Evolutionary conservation across 306 rosid species (phyloP).

Genomic region (Oxytropis ochrocephala): DNA sequence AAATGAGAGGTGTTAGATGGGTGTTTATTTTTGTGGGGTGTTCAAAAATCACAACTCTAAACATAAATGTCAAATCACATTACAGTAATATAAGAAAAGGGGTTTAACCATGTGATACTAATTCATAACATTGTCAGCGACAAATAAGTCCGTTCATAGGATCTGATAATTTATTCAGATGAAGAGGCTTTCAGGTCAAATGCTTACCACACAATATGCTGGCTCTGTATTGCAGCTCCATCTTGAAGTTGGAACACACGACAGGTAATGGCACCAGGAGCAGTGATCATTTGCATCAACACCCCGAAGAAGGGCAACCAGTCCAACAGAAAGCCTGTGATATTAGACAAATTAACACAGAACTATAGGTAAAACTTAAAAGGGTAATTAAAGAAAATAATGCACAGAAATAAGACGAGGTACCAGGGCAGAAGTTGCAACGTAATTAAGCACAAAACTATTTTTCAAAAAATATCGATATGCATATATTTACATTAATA

Average conservation of each 20-base stretch:
- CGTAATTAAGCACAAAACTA: not conserved
- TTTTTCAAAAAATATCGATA: not conserved
- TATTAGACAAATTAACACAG: conserved; percentile 1
- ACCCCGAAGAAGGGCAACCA: conserved; percentile 61
- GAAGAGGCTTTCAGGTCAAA: conserved; percentile 4
- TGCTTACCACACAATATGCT: conserved; percentile 63
- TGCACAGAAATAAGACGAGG: not conserved
- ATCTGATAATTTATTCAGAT: conserved; percentile 11
- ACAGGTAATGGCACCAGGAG: conserved; percentile 96
- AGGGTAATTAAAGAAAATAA: not conserved
- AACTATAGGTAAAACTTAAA: not conserved
- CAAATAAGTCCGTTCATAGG: not conserved
- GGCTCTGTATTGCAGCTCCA: conserved; percentile 86
- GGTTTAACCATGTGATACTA: not conserved
- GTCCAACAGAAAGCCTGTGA: conserved; percentile 68
- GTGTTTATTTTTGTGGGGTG: too few species aligned
- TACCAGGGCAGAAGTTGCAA: not conserved
- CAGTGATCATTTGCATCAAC: conserved; percentile 87
- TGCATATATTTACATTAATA: not conserved
- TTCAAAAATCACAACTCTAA: too few species aligned
- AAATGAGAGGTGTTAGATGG: too few species aligned
- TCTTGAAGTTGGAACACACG: conserved; percentile 91
- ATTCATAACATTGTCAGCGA: not conserved
- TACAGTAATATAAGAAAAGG: not conserved
- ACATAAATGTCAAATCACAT: not conserved